Base-by-base conservation (phyloP, 2,329 filamentous ascomycete genomes). In the Phaeomoniella chlamydospora region DNA sequence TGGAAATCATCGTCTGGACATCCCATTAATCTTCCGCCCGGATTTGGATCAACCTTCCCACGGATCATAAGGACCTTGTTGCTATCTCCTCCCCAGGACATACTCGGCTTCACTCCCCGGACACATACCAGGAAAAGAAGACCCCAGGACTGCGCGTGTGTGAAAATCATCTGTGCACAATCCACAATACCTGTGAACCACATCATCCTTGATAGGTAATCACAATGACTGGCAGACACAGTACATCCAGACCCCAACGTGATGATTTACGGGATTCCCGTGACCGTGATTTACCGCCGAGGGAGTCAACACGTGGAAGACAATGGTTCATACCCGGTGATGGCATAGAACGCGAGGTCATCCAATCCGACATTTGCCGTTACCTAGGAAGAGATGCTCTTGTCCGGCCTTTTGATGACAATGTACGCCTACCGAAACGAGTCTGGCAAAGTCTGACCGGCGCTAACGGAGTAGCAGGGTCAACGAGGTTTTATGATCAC, bases 341-440 rank as follows among this genome's bases (percentile, higher is more conserved):
- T 57, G 80, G 81, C 53, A 87, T 87, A 58, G 80, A 82, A 56
- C 76, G 80, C 49, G 80, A 87, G 58, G 81, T 87, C 50, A 85
- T 87, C 59, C 83, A 82, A 43, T 77, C 80, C 54, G 81, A 87
- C 56, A 84, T 87, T 46, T 86, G 81, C 64, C 79, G 80, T 53
- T 87, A 85, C 56, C 70, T 87, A 47, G 81, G 81, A 51, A 84
- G 84, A 57, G 81, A 87, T 65, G 81, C 81, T 47, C 70, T 83
- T 50, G 80, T 84, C 53, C 77, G 77, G 52, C 80, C 80, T 40
- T 78, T 77, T 50, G 74, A 71, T 48, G 79, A 81, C 58, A 74
- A 81, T 70, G 79, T 84, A 70, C 48, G 67, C 55, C 48, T 5
- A 29, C 30, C 11, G 18, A 15, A 11, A 35, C 33, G 13, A 22